Base-by-base conservation (phyloP, 768 basidiomycete genomes). In the Daedaleopsis sinensis region DNA sequence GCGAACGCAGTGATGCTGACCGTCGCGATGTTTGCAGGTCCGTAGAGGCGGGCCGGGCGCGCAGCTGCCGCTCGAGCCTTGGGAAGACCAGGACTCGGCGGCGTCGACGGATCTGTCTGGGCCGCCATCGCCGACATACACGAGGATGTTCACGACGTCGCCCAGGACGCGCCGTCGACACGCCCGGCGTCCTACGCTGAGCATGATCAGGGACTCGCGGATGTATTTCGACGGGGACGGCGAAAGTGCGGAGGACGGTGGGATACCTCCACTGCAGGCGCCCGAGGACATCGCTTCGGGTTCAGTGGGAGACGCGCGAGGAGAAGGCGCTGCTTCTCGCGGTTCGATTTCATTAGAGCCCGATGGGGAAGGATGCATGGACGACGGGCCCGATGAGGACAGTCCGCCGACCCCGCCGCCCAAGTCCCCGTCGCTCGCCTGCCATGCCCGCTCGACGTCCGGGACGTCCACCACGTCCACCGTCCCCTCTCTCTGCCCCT, bases 21-120 rank as follows among this genome's bases (percentile, higher is more conserved):
- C 43, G 55, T 36, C 35, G 53, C 50, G 23, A 57, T 55, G 19
- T 48, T 24, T 49, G 27, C 44, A 80, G 79, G 69, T 75, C 52
- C 75, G 76, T 47, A 79, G 76, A 52, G 79, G 79, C 6, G 74
- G 72, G 2, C 75, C 78, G 9, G 79, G 79, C 16, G 80, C 79
- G 47, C 76, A 71, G 19, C 62, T 80, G 48, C 79, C 79, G 11
- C 70, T 78, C 38, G 79, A 80, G 42, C 79, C 79, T 24, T 80
- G 79, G 79, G 64, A 71, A 56, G 56, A 72, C 47, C 68, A 35
- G 19, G 43, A 21, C 12, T 23, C 46, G 15, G n/a, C 61, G 42
- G 35, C 39, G 43, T 38, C 37, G 7, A 7, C 57, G 13, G 53
- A 32, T 35, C 58, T 36, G 35, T 51, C 58, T 7, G 47, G 38